Base-by-base conservation (phyloP, 768 basidiomycete genomes). In the Nidularia pulvinata region DNA sequence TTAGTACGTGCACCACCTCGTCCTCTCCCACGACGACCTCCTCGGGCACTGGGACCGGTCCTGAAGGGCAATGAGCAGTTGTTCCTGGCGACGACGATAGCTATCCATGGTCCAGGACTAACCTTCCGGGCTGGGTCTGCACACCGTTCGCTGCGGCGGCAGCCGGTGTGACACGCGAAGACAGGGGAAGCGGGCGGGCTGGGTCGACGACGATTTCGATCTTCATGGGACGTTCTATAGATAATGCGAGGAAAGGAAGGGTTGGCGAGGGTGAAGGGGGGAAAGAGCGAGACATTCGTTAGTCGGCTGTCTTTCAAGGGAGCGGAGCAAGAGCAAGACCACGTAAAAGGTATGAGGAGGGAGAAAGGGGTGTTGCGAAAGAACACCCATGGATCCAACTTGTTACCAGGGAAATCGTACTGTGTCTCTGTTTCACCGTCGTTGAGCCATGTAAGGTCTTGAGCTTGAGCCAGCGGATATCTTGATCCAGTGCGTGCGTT, bases 191-290 rank as follows among this genome's bases (percentile, higher is more conserved):
- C n/a, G 87, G 69, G 43, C 82, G 80, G 45, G 86, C 80, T 10
- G 93, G 93, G 75, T 96, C 93, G 68, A 96, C 82, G 45, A 98
- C 85, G 59, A 98, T 93, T 80, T 99, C 96, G 57, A 98, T 95
- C 81, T 95, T 96, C 95, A 98, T 97, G 22, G 93, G 91, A 60
- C 92, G 91, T 81, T 92, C 96, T 98, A 72, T 53, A 50, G 60
- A 57, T 55, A 59, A 70, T 67, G 64, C 51, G 67, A 65, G 69
- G 63, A 65, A 62, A 66, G 65, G 66, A 69, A 66, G 66, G 58
- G 64, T 62, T 59, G 64, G 37, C n/a, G 37, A 39, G 9, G 37
- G n/a, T 39, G 37, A 39, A 10, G 76, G 77, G 76, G 71, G 71
- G 69, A 70, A 68, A 66, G 69, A 62, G 68, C 53, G 61, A 52